phyloP scores from a whole-genome alignment of 2,329 filamentous ascomycete species.

The Simplicillium aogashimaense region DNA sequence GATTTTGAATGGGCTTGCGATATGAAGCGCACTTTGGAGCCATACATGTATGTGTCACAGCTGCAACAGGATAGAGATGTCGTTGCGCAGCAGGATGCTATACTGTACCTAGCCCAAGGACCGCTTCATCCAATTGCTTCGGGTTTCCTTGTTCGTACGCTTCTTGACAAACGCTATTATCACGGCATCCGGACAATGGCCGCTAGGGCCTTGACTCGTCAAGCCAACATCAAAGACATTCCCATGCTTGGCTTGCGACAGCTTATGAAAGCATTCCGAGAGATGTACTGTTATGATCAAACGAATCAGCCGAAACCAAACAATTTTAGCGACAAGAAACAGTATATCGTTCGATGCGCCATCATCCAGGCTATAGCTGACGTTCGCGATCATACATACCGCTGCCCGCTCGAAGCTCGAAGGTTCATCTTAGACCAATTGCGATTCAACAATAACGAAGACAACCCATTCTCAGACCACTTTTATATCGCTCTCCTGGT shows the following conservation, averaged over 20 bases:
- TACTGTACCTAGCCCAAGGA: slow-evolving; percentile 60
- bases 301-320: slow-evolving; percentile 77
- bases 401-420: slow-evolving; percentile 69
- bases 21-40: slow-evolving; percentile 70
- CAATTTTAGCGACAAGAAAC: slow-evolving; percentile 78
- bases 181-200: slow-evolving; percentile 86
- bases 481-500: slow-evolving; percentile 81
- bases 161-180: slow-evolving; percentile 89
- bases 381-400: slow-evolving; percentile 63
- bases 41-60: slow-evolving; percentile 97
- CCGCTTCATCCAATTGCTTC: slow-evolving; percentile 74
- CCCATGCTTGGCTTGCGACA: slow-evolving; percentile 76
- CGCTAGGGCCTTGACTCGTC: slow-evolving; percentile 65
- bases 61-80: slow-evolving; percentile 95
- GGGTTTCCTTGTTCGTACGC: slow-evolving; percentile 77
- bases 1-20: slow-evolving; percentile 97
- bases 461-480: slow-evolving; percentile 81
- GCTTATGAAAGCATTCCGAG: slow-evolving; percentile 74
- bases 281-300: slow-evolving; percentile 76
- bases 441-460: slow-evolving; percentile 87
- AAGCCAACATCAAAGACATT: slow-evolving; percentile 55
- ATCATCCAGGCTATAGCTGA: slow-evolving; percentile 74
- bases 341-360: slow-evolving; percentile 75
- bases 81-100: slow-evolving; percentile 70
- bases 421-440: slow-evolving; percentile 82